Conservation (phyloP, 345 rosid genomes). For the Murraya paniculata region DNA sequence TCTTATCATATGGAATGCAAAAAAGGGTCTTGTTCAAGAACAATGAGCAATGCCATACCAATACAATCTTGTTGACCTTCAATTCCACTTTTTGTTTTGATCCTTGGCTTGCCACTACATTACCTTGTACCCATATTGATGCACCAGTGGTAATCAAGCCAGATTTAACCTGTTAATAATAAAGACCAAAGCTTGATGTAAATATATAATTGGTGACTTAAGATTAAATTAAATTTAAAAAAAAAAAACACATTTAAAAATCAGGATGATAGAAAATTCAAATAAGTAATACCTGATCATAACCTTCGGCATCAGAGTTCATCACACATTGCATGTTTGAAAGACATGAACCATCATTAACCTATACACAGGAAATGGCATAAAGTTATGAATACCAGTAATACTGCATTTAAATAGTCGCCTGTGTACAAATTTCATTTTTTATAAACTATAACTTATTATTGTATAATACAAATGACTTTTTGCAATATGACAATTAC, state of each 20-base stretch:
- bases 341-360: slow-evolving; percentile 93
- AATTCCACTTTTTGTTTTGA: slow-evolving; percentile 88
- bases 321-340: slow-evolving; percentile 96
- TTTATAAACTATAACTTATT: too few relatives aligned
- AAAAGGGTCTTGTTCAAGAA: background rate
- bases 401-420: too few relatives aligned
- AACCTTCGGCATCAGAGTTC: slow-evolving; percentile 76
- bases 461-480: too few relatives aligned
- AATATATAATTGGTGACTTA: slow-evolving; percentile 7
- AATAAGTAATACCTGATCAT: slow-evolving; percentile 62
- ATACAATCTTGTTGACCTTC: slow-evolving; percentile 69
- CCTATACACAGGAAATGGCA: slow-evolving; percentile 29
- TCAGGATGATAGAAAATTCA: background rate
- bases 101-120: slow-evolving; percentile 82
- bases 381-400: background rate
- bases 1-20: background rate
- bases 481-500: too few relatives aligned
- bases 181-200: slow-evolving; percentile 23
- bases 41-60: slow-evolving; percentile 41
- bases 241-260: background rate
- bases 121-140: slow-evolving; percentile 79
- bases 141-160: slow-evolving; percentile 82
- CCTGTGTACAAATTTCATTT: too few relatives aligned
- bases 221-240: background rate
- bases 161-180: slow-evolving; percentile 63